Percentiles rank a stretch among this genome's conserved stretches.
Conservation (phyloP, 768 basidiomycete genomes). For the Auriculariales sp. region DNA sequence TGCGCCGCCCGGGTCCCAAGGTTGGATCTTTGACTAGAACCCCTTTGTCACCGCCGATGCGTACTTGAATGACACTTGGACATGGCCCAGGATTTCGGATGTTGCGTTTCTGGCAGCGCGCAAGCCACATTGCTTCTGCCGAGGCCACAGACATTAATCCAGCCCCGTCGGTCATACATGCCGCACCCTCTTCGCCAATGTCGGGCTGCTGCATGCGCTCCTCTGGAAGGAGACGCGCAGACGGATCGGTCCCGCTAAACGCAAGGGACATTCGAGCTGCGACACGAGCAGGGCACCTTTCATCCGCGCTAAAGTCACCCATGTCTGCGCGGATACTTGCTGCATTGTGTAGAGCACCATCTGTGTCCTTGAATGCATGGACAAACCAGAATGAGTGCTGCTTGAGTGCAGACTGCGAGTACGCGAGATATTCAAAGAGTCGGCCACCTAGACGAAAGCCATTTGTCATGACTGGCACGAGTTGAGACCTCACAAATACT, state of each 20-base stretch:
- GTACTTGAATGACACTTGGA: constrained; percentile 45
- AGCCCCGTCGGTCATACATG: constrained; percentile 56
- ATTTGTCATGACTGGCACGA: constrained; percentile 27
- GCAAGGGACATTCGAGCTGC: constrained; percentile 60
- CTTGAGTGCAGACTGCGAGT: constrained; percentile 60
- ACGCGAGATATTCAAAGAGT: constrained; percentile 48
- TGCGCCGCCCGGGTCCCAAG: constrained; percentile 30
- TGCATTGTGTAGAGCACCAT: constrained; percentile 23
- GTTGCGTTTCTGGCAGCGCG: constrained; percentile 23
- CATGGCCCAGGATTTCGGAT: constrained; percentile 17
- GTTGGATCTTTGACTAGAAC: constrained; percentile 44
- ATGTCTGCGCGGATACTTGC: constrained; percentile 36
- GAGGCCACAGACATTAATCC: constrained; percentile 48
- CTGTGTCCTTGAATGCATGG: constrained; percentile 30
- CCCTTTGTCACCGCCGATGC: constrained; percentile 54
- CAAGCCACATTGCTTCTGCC: constrained; percentile 29
- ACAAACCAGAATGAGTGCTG: constrained; percentile 57
- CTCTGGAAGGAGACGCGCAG: constrained; percentile 23
- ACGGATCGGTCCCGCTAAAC: constrained; percentile 59
- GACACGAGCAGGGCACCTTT: constrained; percentile 48
- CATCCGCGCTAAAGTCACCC: constrained; percentile 35
- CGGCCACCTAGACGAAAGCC: constrained; percentile 41
- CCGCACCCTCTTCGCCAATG: constrained; percentile 19
- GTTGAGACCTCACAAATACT: constrained; percentile 31
- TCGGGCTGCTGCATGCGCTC: constrained; percentile 20